Conservation (phyloP, 2,329 filamentous ascomycete genomes). For the Aspergillus sp. region DNA sequence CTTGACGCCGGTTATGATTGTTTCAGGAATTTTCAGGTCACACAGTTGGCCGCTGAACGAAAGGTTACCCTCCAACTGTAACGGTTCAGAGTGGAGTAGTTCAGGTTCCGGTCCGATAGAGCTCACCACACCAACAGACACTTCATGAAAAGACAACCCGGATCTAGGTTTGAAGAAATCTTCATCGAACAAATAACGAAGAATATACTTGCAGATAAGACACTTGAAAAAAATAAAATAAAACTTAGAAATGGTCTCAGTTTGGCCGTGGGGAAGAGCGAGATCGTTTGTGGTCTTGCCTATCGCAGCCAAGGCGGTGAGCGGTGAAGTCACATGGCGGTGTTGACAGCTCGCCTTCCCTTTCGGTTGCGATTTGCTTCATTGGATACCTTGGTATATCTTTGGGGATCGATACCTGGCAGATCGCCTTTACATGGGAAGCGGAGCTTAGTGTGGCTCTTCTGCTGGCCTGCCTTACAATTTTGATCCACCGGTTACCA, state of each 20-base stretch:
- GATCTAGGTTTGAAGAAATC: background rate
- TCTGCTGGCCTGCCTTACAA: background rate
- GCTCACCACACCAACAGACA: constrained; percentile 16
- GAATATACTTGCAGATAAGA: background rate
- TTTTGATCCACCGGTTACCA: background rate
- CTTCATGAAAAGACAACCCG: background rate
- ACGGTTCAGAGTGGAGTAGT: constrained; percentile 29
- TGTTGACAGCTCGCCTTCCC: constrained; percentile 20
- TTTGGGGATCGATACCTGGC: background rate
- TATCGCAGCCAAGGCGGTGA: constrained; percentile 21
- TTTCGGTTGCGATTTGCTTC: background rate
- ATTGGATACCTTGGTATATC: background rate
- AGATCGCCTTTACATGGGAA: background rate
- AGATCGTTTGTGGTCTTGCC: background rate
- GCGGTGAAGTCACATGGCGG: constrained; percentile 35
- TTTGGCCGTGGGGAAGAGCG: background rate
- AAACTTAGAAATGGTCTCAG: background rate
- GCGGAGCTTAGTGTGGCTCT: background rate
- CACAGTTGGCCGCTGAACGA: constrained; percentile 10
- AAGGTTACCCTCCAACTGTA: constrained; percentile 8
- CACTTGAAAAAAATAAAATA: background rate
- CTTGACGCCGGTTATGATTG: constrained; percentile 7
- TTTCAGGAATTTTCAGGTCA: constrained; percentile 9
- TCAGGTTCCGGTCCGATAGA: constrained; percentile 30
- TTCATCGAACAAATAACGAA: background rate